A percentile compares a stretch with the other conserved stretches of the same genome.
phyloP scores from a whole-genome alignment of 208 protist genomes.

The Tritrichomonas foetus region DNA sequence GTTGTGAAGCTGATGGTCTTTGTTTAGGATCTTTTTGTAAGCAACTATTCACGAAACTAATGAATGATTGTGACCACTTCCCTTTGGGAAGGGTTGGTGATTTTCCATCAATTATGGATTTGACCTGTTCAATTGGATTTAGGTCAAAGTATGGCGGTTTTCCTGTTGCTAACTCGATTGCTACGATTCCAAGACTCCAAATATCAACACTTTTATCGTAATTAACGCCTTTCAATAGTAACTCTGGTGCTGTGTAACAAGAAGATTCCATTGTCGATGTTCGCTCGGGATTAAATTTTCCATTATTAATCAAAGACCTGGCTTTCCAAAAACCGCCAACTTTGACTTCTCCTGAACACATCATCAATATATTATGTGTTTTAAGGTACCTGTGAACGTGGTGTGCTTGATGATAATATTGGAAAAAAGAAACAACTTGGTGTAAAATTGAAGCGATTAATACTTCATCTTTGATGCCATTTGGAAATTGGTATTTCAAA shows the following conservation, averaged over 20 bases:
- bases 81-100: neutral
- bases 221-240: conserved; percentile 46
- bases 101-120: neutral
- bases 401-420: conserved; percentile 47
- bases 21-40: conserved; percentile 55
- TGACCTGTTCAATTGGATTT: conserved; percentile 44
- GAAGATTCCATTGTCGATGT: conserved; percentile 58
- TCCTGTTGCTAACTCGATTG: conserved; percentile 58
- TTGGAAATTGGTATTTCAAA: neutral
- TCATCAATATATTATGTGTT: conserved; percentile 53
- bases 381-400: conserved; percentile 53
- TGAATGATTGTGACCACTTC: conserved; percentile 46
- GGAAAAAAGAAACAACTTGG: conserved; percentile 40
- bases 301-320: conserved; percentile 15
- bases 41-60: conserved; percentile 53
- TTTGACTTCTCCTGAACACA: conserved; percentile 47
- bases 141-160: conserved; percentile 54
- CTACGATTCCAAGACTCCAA: conserved; percentile 63
- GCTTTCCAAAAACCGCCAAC: conserved; percentile 58
- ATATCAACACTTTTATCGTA: conserved; percentile 61
- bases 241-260: conserved; percentile 62
- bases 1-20: conserved; percentile 45
- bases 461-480: neutral
- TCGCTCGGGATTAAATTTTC: neutral
- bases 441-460: conserved; percentile 51